Conservation (phyloP, 2,329 filamentous ascomycete genomes). For the Daldinia eschscholtzii region DNA sequence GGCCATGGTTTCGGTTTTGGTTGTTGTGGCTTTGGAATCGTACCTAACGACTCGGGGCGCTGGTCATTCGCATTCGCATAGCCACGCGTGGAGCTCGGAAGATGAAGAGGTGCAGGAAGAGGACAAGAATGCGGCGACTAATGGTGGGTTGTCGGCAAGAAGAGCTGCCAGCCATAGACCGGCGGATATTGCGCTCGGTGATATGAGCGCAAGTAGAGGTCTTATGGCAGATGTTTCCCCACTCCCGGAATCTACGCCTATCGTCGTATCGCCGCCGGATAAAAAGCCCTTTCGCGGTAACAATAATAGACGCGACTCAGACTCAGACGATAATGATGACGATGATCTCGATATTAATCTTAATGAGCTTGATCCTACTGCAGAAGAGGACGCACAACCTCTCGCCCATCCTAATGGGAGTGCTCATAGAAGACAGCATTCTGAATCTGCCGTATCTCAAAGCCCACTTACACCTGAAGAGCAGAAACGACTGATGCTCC, state of each 20-base stretch:
- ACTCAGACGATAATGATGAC: constrained; percentile 59
- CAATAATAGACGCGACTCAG: constrained; percentile 45
- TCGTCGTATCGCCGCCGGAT: constrained; percentile 40
- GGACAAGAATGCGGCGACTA: constrained; percentile 47
- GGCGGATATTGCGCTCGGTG: constrained; percentile 63
- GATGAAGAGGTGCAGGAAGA: constrained; percentile 54
- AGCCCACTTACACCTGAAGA: constrained; percentile 63
- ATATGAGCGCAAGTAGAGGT: constrained; percentile 65
- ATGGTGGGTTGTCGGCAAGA: constrained; percentile 55
- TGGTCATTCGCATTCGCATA: constrained; percentile 71
- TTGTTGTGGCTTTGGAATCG: constrained; percentile 89
- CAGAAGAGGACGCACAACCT: constrained; percentile 50
- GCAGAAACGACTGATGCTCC: constrained; percentile 75
- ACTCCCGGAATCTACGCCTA: constrained; percentile 67
- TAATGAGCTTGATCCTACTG: constrained; percentile 68
- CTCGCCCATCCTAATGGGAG: constrained; percentile 43
- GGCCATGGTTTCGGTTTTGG: constrained; percentile 83
- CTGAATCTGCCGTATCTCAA: constrained; percentile 49
- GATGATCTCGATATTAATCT: constrained; percentile 71
- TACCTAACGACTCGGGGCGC: constrained; percentile 81
- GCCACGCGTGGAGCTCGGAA: constrained; percentile 63
- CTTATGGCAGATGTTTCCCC: constrained; percentile 71
- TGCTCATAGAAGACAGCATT: constrained; percentile 37
- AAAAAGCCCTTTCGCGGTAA: constrained; percentile 34
- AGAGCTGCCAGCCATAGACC: constrained; percentile 59